Evolutionary conservation across 345 rosid species (phyloP).

Genomic region (Mallotus nudiflorus): DNA sequence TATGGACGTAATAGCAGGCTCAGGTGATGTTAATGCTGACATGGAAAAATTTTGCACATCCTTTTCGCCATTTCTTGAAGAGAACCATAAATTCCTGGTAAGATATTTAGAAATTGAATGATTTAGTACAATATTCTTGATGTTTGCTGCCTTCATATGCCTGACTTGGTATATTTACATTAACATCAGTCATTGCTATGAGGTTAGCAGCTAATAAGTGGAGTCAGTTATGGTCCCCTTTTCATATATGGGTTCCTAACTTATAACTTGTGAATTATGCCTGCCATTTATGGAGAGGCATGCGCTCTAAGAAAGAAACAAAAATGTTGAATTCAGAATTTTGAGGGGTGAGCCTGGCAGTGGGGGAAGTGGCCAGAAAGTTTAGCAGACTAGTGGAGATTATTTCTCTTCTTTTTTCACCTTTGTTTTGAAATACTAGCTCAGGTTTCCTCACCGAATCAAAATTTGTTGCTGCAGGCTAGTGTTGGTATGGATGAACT

Average conservation of each 20-base stretch:
- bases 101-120: constrained; percentile 16
- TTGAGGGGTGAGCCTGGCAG: neutral
- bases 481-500: constrained; percentile 80
- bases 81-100: constrained; percentile 97
- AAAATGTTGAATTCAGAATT: neutral
- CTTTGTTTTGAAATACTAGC: neutral
- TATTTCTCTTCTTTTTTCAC: neutral
- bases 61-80: constrained; percentile 79
- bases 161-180: too few relatives aligned
- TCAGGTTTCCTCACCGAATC: constrained; percentile 1
- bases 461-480: constrained; percentile 52
- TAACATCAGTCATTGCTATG: too few relatives aligned
- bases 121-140: neutral
- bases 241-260: neutral
- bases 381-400: neutral
- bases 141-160: neutral
- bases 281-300: neutral
- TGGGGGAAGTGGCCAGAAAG: neutral
- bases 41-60: constrained; percentile 77
- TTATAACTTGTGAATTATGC: neutral
- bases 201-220: too few relatives aligned
- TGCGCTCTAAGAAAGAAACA: neutral
- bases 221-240: too few relatives aligned
- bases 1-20: constrained; percentile 78
- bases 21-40: constrained; percentile 75